Evolutionary conservation across 148 eudicot species (phyloP), one percentile per base, ranked within the genome.

Genomic region (Mesembryanthemum crystallinum): DNA sequence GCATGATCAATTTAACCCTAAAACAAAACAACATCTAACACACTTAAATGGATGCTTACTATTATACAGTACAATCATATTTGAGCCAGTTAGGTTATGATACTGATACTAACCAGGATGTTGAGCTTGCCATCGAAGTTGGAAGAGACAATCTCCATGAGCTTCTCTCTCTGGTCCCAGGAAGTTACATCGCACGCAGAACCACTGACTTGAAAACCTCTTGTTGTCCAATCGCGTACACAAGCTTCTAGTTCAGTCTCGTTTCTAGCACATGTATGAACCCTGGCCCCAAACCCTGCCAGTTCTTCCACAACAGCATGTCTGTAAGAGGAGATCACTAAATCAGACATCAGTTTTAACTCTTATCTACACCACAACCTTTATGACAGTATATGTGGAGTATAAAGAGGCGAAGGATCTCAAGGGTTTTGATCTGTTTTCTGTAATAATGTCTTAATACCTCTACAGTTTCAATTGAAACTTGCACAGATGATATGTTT

Each of bases 251-350:
- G 76, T 25, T 86, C 86, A 27, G 58, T n/a, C 73, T 86, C 76
- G 20, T 77, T 85, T 21, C 84, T 72, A 59, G 82, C 68, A 80
- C 88, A 85, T n/a, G 77, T 80, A 71, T 83, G 84, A 64, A 82
- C 77, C 20, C 23, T 43, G 1, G 86, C 82, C 4, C 88, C 86
- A 24, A 86, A 78, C 30, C 71, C 63, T 47, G 84, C 80, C 11
- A 86, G 62, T 57, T 83, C 86, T 73, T 86, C 86, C 57, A 86
- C 86, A 64, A 86, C 39, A 11, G 82, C 84, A 64, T 75, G 47
- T 23, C 86, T 86, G 72, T 11, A 77, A 32, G 20, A 63, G 15
- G 54, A 32, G 43, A 25, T 12, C 7, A 1, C 13, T n/a, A 6
- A 43, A 43, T 18, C 66, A 39, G 21, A 20, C 29, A 62, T 29